A percentile compares a stretch with the other conserved stretches of the same genome.
Evolutionary conservation across 305 asterid genomes (phyloP).

Genomic region (Caryopteris hybrid): DNA sequence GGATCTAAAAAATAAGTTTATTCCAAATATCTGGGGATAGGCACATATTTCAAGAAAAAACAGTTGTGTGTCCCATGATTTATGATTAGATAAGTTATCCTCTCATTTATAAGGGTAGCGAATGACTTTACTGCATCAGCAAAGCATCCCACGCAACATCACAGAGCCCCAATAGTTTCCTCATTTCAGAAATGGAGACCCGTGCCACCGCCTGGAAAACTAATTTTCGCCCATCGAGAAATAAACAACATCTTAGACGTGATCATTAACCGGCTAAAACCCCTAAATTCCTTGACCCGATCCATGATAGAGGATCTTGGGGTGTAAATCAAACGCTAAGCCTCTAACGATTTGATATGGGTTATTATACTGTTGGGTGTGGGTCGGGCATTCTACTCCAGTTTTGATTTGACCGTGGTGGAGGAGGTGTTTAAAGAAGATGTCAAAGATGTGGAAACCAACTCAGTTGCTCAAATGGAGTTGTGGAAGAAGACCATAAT

Average conservation of each 20-base stretch:
- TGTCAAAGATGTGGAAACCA: slow-evolving; percentile 63
- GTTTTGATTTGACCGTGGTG: slow-evolving; percentile 84
- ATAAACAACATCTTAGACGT: slow-evolving; percentile 52
- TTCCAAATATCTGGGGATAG: too few relatives aligned
- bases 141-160: background rate
- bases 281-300: slow-evolving; percentile 71
- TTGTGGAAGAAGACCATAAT: slow-evolving; percentile 73
- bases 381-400: slow-evolving; percentile 87
- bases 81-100: too few relatives aligned
- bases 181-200: slow-evolving; percentile 25
- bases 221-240: slow-evolving; percentile 52
- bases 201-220: slow-evolving; percentile 45
- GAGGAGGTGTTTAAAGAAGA: slow-evolving; percentile 90
- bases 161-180: background rate
- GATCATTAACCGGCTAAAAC: slow-evolving; percentile 75
- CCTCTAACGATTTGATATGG: slow-evolving; percentile 55
- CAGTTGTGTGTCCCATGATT: too few relatives aligned
- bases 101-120: too few relatives aligned
- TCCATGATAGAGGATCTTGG: slow-evolving; percentile 70
- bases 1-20: too few relatives aligned
- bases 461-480: slow-evolving; percentile 88
- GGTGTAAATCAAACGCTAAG: slow-evolving; percentile 43
- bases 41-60: too few relatives aligned
- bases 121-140: too few relatives aligned
- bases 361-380: slow-evolving; percentile 67